Base-by-base conservation (phyloP, 495 filamentous ascomycete species). In the Hypoxylon intermedium region DNA sequence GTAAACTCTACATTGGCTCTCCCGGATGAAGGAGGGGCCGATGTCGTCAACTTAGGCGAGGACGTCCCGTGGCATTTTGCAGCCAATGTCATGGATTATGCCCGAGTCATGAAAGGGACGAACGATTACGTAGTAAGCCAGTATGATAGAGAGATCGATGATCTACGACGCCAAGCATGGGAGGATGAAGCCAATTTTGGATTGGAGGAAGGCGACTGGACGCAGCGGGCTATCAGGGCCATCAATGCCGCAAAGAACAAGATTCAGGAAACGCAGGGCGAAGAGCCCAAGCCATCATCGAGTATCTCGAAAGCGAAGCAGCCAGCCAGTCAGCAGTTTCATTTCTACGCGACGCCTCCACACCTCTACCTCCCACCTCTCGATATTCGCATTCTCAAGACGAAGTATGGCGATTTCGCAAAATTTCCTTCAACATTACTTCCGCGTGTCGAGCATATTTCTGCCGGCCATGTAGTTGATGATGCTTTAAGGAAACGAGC, bases 161-260 rank as follows among this genome's bases (percentile, higher is more conserved):
- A 90, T 9, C 75, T 98, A 24, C 79, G 85, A 59, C 73, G 72
- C 47, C 91, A 96, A 73, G 89, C 90, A 71, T 81, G 85, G 44
- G 91, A 96, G 70, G 94, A 98, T 68, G 91, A 97, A 71, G 73
- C 97, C 18, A 81, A 97, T 68, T 98, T 96, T 72, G 93, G 92
- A 9, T 48, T 56, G n/a, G 92, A 97, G 70, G 93, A 96, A 50
- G 89, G 85, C 11, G 90, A 92, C 45, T 98, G 94, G 94, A 89
- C 89, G 3, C 85, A 85, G 53, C 94, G 92, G 69, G 93, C 94
- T 12, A 77, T 95, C 36, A 78, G 78, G 41, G 77, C 84, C 7
- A 87, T 96, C 43, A 79, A 78, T 2, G 86, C 89, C 12, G 84
- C 87, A 0, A 93, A 87, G 68, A 85, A 89, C 48, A 93, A 87